Evolutionary conservation across 2,329 filamentous ascomycete species (phyloP), one percentile per base, ranked within the genome.

Genomic region (Macroventuria anomochaeta): DNA sequence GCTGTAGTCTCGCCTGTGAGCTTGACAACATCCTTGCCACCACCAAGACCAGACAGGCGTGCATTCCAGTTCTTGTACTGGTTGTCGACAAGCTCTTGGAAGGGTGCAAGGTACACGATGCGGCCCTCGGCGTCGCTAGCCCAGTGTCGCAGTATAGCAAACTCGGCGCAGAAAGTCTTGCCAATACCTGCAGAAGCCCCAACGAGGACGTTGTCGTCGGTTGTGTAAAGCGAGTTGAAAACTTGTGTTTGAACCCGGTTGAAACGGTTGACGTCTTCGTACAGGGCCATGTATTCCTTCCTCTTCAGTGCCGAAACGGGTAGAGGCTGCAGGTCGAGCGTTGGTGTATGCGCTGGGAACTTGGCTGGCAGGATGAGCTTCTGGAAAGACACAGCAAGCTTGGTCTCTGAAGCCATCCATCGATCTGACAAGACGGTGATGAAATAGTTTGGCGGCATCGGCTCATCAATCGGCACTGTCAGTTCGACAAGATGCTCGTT

Each of bases 371-470:
- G 82, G 36, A 96, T 89, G 23, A 99, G 82, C 73, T 97, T 97
- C 73, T 96, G 90, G 79, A 99, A 97, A 0, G 93, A 93, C 2
- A 99, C 89, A 0, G 93, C 89, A 47, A 99, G 80, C 71, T 93
- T 92, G 1, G 93, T 96, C 77, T 99, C 93, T 0, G 93, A 91
- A 72, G 96, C 91, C 91, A 99, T 97, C 95, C 95, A 99, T 63
- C 95, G 84, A 74, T 99, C 95, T 3, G 93, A 97, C 17, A 97
- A 79, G 32, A 99, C 85, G 0, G 92, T 95, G 67, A 99, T 91
- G 77, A 99, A 99, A 79, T 99, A 99, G 75, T 99, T 96, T 0
- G 96, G 95, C 12, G 95, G 95, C 90, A 97, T 96, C 0, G 96
- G 96, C 64, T 99, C 95, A 0, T 91, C 93, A 63, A 99, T 96